Evolutionary conservation across 805 yeast genomes (phyloP).

Genomic region (Starmerella khaoyaiensis): DNA sequence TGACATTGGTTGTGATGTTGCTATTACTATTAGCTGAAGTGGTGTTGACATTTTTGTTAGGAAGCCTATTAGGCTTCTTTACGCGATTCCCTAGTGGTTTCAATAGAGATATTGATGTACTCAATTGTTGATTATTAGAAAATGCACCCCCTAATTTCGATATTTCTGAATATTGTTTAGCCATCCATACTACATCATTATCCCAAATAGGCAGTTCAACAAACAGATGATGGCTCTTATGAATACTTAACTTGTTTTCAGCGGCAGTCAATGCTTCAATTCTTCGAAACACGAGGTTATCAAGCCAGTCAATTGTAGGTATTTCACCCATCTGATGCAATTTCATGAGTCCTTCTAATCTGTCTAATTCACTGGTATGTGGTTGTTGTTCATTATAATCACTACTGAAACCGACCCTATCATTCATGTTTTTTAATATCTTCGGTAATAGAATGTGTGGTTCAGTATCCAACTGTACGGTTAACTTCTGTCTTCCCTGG

Average conservation of each 20-base stretch:
- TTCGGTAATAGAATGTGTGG: conserved; percentile 5
- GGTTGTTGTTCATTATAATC: not conserved
- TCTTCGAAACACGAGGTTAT: conserved; percentile 45
- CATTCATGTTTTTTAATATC: not conserved
- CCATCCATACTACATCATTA: conserved; percentile 58
- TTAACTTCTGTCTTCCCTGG: conserved; percentile 54
- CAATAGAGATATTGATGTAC: conserved; percentile 21
- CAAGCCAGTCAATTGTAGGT: conserved; percentile 57
- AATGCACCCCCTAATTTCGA: conserved; percentile 20
- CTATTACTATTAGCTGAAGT: not conserved
- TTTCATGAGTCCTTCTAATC: conserved; percentile 43
- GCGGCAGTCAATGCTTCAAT: conserved; percentile 32
- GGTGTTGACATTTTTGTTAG: not conserved
- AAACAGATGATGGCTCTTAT: conserved; percentile 30
- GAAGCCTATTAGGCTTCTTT: not conserved
- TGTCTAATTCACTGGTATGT: conserved; percentile 31
- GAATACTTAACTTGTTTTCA: conserved; percentile 8
- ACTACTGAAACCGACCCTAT: not conserved
- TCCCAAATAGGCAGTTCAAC: conserved; percentile 56
- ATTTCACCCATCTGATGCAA: conserved; percentile 57
- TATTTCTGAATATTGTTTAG: conserved; percentile 24
- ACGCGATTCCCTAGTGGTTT: conserved; percentile 5
- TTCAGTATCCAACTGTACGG: conserved; percentile 9
- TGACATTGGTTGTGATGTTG: not conserved
- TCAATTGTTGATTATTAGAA: conserved; percentile 22